Evolutionary conservation across 768 basidiomycete genomes (phyloP), one percentile per base, ranked within the genome.

Genomic region (Dentipellis sp.): DNA sequence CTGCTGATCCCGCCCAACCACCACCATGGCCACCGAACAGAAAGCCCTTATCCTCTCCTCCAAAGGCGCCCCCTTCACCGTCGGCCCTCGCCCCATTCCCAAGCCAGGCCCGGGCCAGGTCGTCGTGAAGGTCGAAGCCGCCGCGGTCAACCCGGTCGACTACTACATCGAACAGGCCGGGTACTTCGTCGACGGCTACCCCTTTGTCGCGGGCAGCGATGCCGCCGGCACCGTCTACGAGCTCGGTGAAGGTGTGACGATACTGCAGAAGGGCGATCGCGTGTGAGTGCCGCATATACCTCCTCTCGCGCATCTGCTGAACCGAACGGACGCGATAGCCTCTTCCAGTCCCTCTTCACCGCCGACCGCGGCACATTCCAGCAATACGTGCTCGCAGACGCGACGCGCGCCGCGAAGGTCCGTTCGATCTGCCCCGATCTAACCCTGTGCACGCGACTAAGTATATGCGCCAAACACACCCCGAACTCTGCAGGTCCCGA

Each of bases 401-500:
- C 54, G 11, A 51, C 42, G 10, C 29, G 61, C n/a, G 50, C 58
- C 37, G 62, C 63, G 17, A 64, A 63, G 29, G 62, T 57, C 34
- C 37, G 60, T 19, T 42, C 10, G 34, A 29, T 21, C 22, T 46
- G 17, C 12, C 50, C 14, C 8, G 21, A 16, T 6, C 2, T 56
- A n/a, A n/a, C 17, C 17, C n/a, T 38, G 11, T 21, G 10, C 12
- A 12, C 39, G 23, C 12, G 12, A 19, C 5, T 53, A 8, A 21
- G 10, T 16, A 38, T 23, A 9, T 38, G 5, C 7, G 2, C 35
- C 7, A 14, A n/a, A 14, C 19, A 45, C 42, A 9, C 42, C 42
- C 17, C 29, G 10, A 4, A 14, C 7, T 6, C 19, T 4, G 3
- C 51, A 79, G 76, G 75, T 82, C 42, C 80, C 81, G 0, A 64